Evolutionary conservation across 192 early-diverging fungal species (phyloP), one percentile per base, ranked within the genome.

Genomic region (Coemansia sp.): DNA sequence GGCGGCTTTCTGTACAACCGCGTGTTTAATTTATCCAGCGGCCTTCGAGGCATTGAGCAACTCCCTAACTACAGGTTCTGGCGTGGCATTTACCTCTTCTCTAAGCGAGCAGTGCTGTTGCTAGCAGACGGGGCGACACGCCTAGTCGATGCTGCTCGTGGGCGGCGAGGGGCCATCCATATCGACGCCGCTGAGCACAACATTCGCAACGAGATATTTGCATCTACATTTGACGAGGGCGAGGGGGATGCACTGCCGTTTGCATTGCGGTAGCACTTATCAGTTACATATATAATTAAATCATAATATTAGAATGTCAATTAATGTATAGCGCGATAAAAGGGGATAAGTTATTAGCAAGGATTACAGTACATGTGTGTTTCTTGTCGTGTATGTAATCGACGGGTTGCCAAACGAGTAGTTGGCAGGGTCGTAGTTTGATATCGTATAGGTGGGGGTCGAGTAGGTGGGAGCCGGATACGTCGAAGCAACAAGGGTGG

Each of bases 1-100:
- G 80, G 77, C 34, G 86, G 86, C n/a, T 65, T 87, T 36, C 46
- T 85, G 66, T 87, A 87, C 70, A 87, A 85, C 70, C 78, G 86
- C 33, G 74, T 87, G 66, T 47, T 77, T 61, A 82, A 87, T 57
- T 71, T 74, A 70, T 76, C 84, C 34, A 73, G 75, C 20, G 68
- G 72, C 3, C 68, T 82, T 60, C 81, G 84, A 22, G 86, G 86
- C 43, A 67, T 86, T 13, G 79, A 87, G 57, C 86, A 87, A 68
- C 76, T 87, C 36, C 86, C 86, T 13, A 81, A 87, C 72, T 87
- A 85, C 67, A 62, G 67, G 20, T 66, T 86, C 42, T 87, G 86
- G 86, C 78, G 67, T 15, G 72, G 68, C 13, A 69, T 75, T 41
- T 86, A 73, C 42, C 63, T 85, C 4, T 75, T 68, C 49, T 38